Evolutionary conservation across 257 asterid species (phyloP), one percentile per base, ranked within the genome.

Genomic region (Handroanthus guayacan): DNA sequence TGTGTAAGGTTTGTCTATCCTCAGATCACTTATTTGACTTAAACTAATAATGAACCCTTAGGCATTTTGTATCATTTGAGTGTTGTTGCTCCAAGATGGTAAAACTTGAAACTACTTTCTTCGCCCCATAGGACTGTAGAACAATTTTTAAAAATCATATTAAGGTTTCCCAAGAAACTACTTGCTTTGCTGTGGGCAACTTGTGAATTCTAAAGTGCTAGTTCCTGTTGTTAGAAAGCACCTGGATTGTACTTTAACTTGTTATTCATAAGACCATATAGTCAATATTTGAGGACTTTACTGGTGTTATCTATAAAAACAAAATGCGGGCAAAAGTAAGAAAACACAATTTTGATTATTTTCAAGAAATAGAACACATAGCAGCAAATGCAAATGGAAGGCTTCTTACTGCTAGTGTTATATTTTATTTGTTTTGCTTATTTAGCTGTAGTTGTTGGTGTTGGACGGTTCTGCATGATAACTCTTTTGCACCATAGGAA

Each of bases 1-100:
- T 62, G 60, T 61, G 54, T 56, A 74, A 84, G 87, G 86, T 80
- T 82, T 51, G 85, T 78, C 73, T 62, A 36, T 75, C 74, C 48
- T n/a, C 12, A 75, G 11, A 16, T 25, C 61, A 62, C 75, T 37
- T 45, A 31, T 57, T 69, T 48, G 8, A 37, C 56, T 65, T 70
- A 31, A 31, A 17, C 62, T 34, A 9, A 36, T 41, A 18, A 14
- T 48, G 65, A 52, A 51, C 55, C 34, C 16, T 57, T n/a, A 16
- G 36, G 25, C 37, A 18, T 45, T 34, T 54, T 16, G 31, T 57
- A 34, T 58, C 70, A 51, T 71, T 48, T 48, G 12, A 54, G 20
- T 31, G 63, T 48, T 36, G 13, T 47, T 6, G 13, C 43, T 11
- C 1, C 41, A 45, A 54, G 17, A 65, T 43, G 62, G 25, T 39